Percentiles rank a stretch among this genome's conserved stretches.
Conservation (phyloP, 176 grass and related monocot species). For the Phragmites australis region DNA sequence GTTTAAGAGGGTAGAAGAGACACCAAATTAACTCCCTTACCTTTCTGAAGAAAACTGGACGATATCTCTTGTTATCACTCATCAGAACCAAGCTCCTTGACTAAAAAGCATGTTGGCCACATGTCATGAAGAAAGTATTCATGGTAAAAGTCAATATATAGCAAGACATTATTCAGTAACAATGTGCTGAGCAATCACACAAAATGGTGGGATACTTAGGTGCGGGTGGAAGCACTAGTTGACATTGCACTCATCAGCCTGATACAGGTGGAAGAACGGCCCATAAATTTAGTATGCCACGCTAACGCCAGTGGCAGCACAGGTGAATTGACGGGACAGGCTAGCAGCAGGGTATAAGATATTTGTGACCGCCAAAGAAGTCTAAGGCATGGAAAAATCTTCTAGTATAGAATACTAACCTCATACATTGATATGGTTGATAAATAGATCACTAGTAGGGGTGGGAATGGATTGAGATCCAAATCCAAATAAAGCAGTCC, state of each 20-base stretch:
- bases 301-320: not conserved
- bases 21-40: slow-evolving; percentile 35
- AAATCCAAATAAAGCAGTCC: no score
- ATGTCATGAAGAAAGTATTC: slow-evolving; percentile 16
- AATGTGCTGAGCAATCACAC: not conserved
- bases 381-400: not conserved
- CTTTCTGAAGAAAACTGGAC: slow-evolving; percentile 98
- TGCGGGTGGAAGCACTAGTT: not conserved
- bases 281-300: not conserved
- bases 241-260: not conserved
- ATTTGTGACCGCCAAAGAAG: not conserved
- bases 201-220: not conserved
- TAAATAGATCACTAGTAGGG: not conserved
- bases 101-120: slow-evolving; percentile 42
- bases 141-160: not conserved
- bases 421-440: not conserved
- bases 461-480: no score
- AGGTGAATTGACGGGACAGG: not conserved
- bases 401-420: not conserved
- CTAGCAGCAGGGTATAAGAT: not conserved
- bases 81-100: slow-evolving; percentile 84
- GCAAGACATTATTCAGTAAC: slow-evolving; percentile 3
- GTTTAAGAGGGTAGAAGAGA: not conserved
- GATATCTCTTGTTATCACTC: slow-evolving; percentile 87
- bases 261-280: not conserved